Evolutionary conservation across 305 asterid species (phyloP).

Genomic region (Fraxinus angustifolia): DNA sequence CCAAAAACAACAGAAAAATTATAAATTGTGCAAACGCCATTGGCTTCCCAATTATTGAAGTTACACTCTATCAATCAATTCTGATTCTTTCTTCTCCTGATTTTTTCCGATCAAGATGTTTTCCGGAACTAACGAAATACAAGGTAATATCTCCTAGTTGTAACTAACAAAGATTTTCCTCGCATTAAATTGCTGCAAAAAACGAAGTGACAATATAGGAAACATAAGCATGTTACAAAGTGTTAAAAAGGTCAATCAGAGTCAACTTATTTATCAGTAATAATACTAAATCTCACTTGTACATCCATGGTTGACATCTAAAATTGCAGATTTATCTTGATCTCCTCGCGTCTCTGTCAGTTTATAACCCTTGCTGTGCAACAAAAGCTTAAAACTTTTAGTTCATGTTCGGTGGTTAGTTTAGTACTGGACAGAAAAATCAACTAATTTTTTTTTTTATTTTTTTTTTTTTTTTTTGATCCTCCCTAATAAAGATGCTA

Average conservation of each 20-base stretch:
- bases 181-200: background rate
- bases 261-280: background rate
- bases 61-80: constrained; percentile 15
- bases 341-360: background rate
- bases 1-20: constrained; percentile 19
- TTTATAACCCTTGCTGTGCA: background rate
- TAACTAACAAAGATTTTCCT: background rate
- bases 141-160: background rate
- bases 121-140: background rate
- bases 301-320: background rate
- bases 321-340: background rate
- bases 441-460: background rate
- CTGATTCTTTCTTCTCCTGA: background rate
- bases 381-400: background rate
- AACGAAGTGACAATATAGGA: background rate
- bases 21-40: constrained; percentile 17
- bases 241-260: background rate
- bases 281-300: background rate
- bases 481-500: background rate
- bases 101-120: constrained; percentile 23
- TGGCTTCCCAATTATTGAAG: constrained; percentile 13
- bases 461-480: background rate
- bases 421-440: background rate
- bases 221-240: background rate
- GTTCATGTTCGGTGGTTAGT: background rate